Evolutionary conservation across 225 moss, liverwort and hornwort genomes (phyloP).

Genomic region (Straminergon stramineum): DNA sequence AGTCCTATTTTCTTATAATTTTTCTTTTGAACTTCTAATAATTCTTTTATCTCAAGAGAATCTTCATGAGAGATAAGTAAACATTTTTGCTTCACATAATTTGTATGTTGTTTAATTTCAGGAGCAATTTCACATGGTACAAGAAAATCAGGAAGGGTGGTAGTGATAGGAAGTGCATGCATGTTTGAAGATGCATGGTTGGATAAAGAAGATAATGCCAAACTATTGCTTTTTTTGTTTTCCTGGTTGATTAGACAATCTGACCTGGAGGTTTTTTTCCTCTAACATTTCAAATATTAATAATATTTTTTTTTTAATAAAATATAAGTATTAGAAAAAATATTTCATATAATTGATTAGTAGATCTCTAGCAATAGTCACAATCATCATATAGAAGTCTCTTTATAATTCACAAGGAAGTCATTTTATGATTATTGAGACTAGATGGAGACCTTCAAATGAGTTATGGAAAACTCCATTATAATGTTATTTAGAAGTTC

Average conservation of each 20-base stretch:
- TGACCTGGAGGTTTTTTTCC: constrained; percentile 29
- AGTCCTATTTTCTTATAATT: neutral
- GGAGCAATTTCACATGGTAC: constrained; percentile 58
- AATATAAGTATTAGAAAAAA: too few species aligned
- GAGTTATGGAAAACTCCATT: too few species aligned
- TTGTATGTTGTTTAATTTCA: neutral
- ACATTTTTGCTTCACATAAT: neutral
- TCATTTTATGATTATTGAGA: too few species aligned
- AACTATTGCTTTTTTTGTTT: constrained; percentile 53
- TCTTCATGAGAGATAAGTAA: neutral
- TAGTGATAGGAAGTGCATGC: constrained; percentile 65
- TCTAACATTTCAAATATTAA: neutral
- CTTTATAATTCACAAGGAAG: neutral
- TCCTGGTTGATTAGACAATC: constrained; percentile 46
- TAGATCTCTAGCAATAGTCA: neutral
- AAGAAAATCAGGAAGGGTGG: constrained; percentile 50
- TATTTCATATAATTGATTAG: too few species aligned
- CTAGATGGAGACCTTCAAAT: rapidly evolving
- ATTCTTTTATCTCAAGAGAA: neutral
- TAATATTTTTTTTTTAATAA: neutral
- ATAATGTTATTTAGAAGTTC: neutral
- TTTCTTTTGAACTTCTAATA: neutral
- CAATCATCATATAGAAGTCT: neutral
- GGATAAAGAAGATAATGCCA: constrained; percentile 78
- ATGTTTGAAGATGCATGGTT: constrained; percentile 93